phyloP scores from a whole-genome alignment of 768 basidiomycete species.

The Pleurotus cornucopiae region DNA sequence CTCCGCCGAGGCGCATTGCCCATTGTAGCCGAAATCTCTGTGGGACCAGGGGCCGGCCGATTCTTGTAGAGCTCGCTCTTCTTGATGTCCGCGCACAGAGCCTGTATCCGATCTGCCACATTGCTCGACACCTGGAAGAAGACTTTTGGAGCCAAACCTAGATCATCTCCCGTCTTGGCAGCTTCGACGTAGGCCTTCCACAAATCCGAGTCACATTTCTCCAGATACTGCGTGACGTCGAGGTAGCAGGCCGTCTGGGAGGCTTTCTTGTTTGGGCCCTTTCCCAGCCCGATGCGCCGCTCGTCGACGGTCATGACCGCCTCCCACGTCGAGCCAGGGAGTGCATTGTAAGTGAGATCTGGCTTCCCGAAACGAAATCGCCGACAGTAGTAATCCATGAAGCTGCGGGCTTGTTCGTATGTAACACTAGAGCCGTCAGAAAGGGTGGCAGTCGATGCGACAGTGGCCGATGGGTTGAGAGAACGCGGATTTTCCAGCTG shows the following conservation, averaged over 20 bases:
- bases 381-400: conserved; percentile 95
- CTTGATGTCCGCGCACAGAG: conserved; percentile 64
- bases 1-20: not conserved
- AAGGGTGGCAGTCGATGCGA: conserved; percentile 25
- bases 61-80: conserved; percentile 63
- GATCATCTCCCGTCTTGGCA: conserved; percentile 58
- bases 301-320: conserved; percentile 74
- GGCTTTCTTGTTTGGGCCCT: conserved; percentile 62
- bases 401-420: conserved; percentile 74
- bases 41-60: conserved; percentile 37
- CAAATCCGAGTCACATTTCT: conserved; percentile 74
- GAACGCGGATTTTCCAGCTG: conserved; percentile 37
- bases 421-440: conserved; percentile 61
- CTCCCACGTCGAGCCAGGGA: conserved; percentile 46
- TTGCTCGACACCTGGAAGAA: conserved; percentile 57
- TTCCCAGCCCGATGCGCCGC: conserved; percentile 78
- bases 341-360: conserved; percentile 53
- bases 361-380: conserved; percentile 72
- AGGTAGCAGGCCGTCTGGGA: conserved; percentile 75
- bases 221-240: conserved; percentile 84
- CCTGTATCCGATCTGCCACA: conserved; percentile 67
- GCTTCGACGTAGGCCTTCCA: conserved; percentile 71
- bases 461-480: conserved; percentile 16
- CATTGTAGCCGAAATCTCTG: conserved; percentile 2
- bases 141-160: conserved; percentile 70